Percentiles rank a stretch among this genome's conserved stretches.
Conservation (phyloP, 768 basidiomycete genomes). For the Termitomyces sp. region DNA sequence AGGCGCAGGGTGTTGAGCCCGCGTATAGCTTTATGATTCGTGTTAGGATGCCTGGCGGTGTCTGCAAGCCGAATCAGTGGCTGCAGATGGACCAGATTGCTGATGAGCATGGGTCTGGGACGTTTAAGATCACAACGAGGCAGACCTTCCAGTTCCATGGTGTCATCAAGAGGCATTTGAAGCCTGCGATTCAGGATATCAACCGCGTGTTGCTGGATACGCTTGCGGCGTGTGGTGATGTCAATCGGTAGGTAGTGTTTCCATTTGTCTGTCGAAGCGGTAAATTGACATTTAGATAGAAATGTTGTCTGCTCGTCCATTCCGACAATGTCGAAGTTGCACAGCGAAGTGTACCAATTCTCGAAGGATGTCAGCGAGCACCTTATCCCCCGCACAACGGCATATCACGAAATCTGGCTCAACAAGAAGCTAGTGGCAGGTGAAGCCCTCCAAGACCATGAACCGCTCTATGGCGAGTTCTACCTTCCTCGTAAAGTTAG, state of each 20-base stretch:
- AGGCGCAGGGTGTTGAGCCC: conserved; percentile 88
- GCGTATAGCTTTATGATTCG: conserved; percentile 99
- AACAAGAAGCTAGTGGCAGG: conserved; percentile 96
- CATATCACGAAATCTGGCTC: conserved; percentile 99
- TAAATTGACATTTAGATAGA: conserved; percentile 30
- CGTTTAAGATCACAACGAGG: conserved; percentile 96
- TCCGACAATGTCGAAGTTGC: conserved; percentile 83
- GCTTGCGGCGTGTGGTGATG: conserved; percentile 97
- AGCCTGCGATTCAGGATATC: conserved; percentile 94
- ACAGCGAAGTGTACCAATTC: conserved; percentile 79
- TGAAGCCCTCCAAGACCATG: conserved; percentile 89
- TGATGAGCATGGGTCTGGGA: conserved; percentile 89
- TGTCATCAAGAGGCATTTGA: conserved; percentile 94
- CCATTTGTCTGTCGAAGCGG: neutral
- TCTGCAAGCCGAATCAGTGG: conserved; percentile 92
- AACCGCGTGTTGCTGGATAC: conserved; percentile 90
- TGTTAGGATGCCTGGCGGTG: conserved; percentile 92
- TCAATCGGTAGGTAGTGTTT: conserved; percentile 63
- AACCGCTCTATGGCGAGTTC: conserved; percentile 96
- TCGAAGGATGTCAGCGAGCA: conserved; percentile 79
- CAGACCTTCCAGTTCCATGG: conserved; percentile 99
- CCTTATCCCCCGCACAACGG: conserved; percentile 84
- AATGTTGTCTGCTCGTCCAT: conserved; percentile 92
- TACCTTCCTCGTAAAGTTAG: conserved; percentile 92
- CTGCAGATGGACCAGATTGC: conserved; percentile 93